Conservation (phyloP, 495 filamentous ascomycete genomes). For the Glarea lozoyensis region DNA sequence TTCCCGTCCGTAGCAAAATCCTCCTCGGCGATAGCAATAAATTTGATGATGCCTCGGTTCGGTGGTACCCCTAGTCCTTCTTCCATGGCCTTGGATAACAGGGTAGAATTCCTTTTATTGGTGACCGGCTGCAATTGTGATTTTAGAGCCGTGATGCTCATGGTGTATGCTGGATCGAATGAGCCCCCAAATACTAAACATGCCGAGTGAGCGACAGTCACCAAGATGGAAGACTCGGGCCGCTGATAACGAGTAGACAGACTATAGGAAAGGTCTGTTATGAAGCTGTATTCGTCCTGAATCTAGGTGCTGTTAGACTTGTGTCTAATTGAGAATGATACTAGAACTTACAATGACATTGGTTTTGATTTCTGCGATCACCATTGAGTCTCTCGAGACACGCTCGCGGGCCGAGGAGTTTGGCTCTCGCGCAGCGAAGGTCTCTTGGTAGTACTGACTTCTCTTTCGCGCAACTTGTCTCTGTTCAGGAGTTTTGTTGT, state of each 20-base stretch:
- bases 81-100: conserved; percentile 62
- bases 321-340: no score
- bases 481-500: conserved; percentile 19
- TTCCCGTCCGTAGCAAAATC: conserved; percentile 60
- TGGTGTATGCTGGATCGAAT: conserved; percentile 69
- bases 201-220: conserved; percentile 62
- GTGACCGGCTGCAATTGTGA: conserved; percentile 60
- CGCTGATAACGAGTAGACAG: conserved; percentile 67
- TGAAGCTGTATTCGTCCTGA: conserved; percentile 58
- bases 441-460: conserved; percentile 50
- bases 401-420: conserved; percentile 45
- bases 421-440: conserved; percentile 45
- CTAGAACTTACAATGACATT: conserved; percentile 65
- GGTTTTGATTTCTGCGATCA: conserved; percentile 76
- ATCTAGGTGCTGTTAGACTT: conserved; percentile 33
- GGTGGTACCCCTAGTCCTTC: conserved; percentile 55
- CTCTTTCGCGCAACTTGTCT: conserved; percentile 27
- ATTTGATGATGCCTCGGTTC: conserved; percentile 60
- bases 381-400: conserved; percentile 54
- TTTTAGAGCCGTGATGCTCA: conserved; percentile 68
- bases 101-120: conserved; percentile 73
- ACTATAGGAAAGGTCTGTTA: conserved; percentile 57
- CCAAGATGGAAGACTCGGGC: conserved; percentile 59
- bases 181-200: conserved; percentile 65
- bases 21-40: conserved; percentile 58